Evolutionary conservation across 2,329 filamentous ascomycete genomes (phyloP), one percentile per base, ranked within the genome.

Genomic region (Shiraia sp.): DNA sequence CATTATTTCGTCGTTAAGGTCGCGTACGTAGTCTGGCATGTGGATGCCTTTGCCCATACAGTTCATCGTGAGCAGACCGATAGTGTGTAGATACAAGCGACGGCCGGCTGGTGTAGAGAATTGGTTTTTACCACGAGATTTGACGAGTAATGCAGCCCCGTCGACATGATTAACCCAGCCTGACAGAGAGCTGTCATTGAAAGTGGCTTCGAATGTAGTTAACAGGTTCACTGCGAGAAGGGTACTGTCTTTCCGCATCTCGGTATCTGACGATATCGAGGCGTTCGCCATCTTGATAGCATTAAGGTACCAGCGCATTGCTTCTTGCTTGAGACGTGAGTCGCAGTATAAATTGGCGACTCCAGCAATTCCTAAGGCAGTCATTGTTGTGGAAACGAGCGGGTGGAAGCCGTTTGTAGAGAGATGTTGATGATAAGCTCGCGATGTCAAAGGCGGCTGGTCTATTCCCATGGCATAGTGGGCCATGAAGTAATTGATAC

Each of bases 161-260:
- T 63, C 51, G n/a, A 72, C 60, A 38, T 72, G 69, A 22, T 62
- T 61, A 23, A 44, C 55, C 61, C 63, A 72, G 4, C 59, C 61
- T n/a, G 39, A 28, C 1, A 71, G 40, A 1, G 60, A 58, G 6
- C 47, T 46, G 2, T 65, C 52, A 29, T 66, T 66, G 14, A 45
- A 59, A 4, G 63, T 65, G 6, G 64, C 58, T 43, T 71, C 69
- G 31, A 66, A 69, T 30, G 66, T 50, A 15, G 60, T 55, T 2
- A 69, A 47, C 1, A 66, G 45, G 3, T 64, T 61, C 4, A 65
- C 63, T 0, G 64, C 57, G 0, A 65, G 42, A 1, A 69, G 42
- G 2, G 64, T 68, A n/a, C 51, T 63, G 15, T 69, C 66, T 3
- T 52, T 63, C 9, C 27, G 26, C 2, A 60, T 57, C 1, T 63